phyloP scores from a whole-genome alignment of 495 filamentous ascomycete genomes.

The Polyplosphaeria fusca region DNA sequence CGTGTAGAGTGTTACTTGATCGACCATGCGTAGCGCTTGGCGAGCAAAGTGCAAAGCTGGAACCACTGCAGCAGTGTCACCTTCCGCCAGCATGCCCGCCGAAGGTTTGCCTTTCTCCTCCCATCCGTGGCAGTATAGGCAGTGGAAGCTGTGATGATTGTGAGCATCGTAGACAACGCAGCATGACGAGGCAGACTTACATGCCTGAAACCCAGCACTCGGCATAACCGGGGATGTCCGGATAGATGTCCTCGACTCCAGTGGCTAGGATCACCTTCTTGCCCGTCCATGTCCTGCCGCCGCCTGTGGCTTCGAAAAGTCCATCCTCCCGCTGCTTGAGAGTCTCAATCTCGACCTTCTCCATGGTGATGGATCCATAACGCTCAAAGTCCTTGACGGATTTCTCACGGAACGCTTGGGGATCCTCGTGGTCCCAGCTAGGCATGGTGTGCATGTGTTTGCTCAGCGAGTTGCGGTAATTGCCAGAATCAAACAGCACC shows the following conservation, averaged over 20 bases:
- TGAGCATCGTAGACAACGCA: background rate
- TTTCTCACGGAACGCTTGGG: slow-evolving; percentile 12
- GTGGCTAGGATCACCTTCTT: slow-evolving; percentile 27
- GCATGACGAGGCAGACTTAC: slow-evolving; percentile 1
- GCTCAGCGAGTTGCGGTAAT: slow-evolving; percentile 49
- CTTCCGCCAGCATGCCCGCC: slow-evolving; percentile 21
- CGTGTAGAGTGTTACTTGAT: slow-evolving; percentile 24
- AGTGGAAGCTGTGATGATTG: slow-evolving; percentile 22
- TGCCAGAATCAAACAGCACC: slow-evolving; percentile 50
- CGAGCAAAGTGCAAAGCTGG: slow-evolving; percentile 1
- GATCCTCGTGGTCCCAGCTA: slow-evolving; percentile 44
- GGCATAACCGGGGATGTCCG: slow-evolving; percentile 19
- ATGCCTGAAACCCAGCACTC: slow-evolving; percentile 16
- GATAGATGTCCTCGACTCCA: slow-evolving; percentile 23
- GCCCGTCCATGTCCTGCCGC: slow-evolving; percentile 6
- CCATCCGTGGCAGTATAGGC: slow-evolving; percentile 25
- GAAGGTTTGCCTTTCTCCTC: slow-evolving; percentile 6
- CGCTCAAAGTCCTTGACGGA: background rate
- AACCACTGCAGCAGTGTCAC: background rate
- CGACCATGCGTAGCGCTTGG: background rate
- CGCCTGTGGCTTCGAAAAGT: slow-evolving; percentile 16
- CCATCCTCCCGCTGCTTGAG: slow-evolving; percentile 44
- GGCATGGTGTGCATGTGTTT: slow-evolving; percentile 53
- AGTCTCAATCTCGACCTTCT: slow-evolving; percentile 25
- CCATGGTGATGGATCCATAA: slow-evolving; percentile 2